These are phyloP conservation scores for Pelargonium cotyledonis DNA, from an alignment of 441 rosid genomes.

Conservation along the genomic window DNA sequence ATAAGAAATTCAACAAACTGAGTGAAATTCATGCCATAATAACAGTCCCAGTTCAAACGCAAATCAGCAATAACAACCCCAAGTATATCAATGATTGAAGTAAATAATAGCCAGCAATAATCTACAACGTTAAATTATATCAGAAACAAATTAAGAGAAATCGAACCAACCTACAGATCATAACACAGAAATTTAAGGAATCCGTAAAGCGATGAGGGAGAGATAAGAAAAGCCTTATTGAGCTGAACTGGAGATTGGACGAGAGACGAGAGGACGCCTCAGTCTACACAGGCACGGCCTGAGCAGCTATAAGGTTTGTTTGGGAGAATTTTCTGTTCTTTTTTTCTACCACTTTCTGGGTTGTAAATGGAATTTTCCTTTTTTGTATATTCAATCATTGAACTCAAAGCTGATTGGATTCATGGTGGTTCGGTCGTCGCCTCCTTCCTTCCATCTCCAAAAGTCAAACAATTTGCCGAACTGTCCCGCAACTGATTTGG, in stretches of 20 bases:
- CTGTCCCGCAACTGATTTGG: background rate
- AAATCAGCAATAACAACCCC: background rate
- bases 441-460: background rate
- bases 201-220: background rate
- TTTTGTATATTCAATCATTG: background rate
- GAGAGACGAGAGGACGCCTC: conserved; percentile 1
- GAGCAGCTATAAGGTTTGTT: background rate
- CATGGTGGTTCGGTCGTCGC: background rate
- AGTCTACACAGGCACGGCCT: background rate
- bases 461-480: conserved; percentile 1
- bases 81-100: no score
- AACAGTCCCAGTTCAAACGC: background rate
- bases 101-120: background rate
- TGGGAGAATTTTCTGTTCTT: conserved; percentile 2
- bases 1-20: background rate
- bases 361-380: background rate
- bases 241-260: background rate
- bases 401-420: background rate
- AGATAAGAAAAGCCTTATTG: conserved; percentile 1
- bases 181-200: background rate
- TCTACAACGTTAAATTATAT: background rate
- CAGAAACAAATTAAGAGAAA: background rate
- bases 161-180: background rate
- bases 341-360: background rate
- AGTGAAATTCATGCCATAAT: background rate